Percentiles rank a stretch among this genome's conserved stretches.
These are phyloP conservation scores for Trichoderma hamatum DNA, from an alignment of 2,329 filamentous ascomycete genomes.

Conservation along the genomic window DNA sequence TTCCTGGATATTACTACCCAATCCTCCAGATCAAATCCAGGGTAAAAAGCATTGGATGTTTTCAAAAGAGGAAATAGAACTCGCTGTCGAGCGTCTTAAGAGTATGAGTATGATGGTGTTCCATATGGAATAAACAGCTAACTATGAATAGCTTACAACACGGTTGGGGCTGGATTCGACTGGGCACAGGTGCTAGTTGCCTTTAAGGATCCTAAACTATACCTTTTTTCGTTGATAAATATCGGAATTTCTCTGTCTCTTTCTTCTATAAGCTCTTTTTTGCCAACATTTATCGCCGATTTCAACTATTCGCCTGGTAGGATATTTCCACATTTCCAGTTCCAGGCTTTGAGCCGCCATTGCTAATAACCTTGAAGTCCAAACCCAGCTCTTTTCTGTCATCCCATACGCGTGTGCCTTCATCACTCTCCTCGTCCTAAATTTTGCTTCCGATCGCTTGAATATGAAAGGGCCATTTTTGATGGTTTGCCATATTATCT, in stretches of 20 bases:
- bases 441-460: background rate
- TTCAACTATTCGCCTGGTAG: background rate
- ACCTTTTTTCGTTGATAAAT: background rate
- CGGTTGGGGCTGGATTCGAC: slow-evolving; percentile 2
- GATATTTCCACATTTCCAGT: background rate
- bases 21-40: slow-evolving; percentile 6
- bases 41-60: background rate
- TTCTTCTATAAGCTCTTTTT: background rate
- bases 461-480: slow-evolving; percentile 1
- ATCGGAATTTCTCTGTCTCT: background rate
- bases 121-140: background rate
- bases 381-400: slow-evolving; percentile 3
- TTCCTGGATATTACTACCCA: background rate
- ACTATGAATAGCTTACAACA: background rate
- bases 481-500: slow-evolving; percentile 1
- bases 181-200: background rate
- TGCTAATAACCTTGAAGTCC: background rate
- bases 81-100: slow-evolving; percentile 2
- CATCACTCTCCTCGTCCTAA: slow-evolving; percentile 3
- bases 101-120: background rate
- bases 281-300: background rate
- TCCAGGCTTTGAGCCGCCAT: background rate
- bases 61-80: background rate
- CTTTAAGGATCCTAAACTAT: background rate
- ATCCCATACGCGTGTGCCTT: slow-evolving; percentile 12